phyloP scores from a whole-genome alignment of 306 rosid genomes.

The Medicago ruthenica region DNA sequence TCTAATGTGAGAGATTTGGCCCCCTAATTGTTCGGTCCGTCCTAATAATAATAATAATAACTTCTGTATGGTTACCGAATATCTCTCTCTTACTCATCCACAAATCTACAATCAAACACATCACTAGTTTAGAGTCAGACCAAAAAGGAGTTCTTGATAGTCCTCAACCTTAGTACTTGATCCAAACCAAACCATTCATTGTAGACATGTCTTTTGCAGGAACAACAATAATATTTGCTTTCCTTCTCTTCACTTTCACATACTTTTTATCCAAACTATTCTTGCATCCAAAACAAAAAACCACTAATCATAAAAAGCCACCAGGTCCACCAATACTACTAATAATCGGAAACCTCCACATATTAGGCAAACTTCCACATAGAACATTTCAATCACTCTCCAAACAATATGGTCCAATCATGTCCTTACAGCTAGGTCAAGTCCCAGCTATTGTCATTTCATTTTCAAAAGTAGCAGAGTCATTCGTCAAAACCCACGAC shows the following conservation, averaged over 20 bases:
- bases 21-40: not conserved
- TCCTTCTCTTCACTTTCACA: not conserved
- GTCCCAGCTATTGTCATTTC: not conserved
- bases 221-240: not conserved
- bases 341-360: not conserved
- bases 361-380: not conserved
- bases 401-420: not conserved
- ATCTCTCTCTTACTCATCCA: too few species aligned
- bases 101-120: too few species aligned
- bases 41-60: too few species aligned
- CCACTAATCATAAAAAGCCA: not conserved
- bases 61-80: too few species aligned
- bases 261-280: not conserved
- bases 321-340: not conserved
- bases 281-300: not conserved
- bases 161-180: not conserved
- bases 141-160: too few species aligned
- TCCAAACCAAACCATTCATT: not conserved
- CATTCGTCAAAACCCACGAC: not conserved
- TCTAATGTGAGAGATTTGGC: not conserved
- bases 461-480: not conserved
- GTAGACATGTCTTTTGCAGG: not conserved
- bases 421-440: not conserved
- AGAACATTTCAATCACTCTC: not conserved
- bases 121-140: too few species aligned